phyloP scores from a whole-genome alignment of 129 eudicot species.

The Centaurea solstitialis region DNA sequence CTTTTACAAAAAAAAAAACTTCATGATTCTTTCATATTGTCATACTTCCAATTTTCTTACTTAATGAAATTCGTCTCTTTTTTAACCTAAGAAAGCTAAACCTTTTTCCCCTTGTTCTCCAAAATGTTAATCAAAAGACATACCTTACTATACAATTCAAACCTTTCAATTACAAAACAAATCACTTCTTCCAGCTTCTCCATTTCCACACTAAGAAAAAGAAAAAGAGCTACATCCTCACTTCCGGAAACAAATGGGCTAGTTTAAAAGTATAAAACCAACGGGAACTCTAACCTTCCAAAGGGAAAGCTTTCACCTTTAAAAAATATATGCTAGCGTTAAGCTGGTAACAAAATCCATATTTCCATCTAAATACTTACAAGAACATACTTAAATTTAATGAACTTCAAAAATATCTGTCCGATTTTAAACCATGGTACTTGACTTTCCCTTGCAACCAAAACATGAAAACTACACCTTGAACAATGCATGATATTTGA shows the following conservation, averaged over 20 bases:
- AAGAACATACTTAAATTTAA: neutral
- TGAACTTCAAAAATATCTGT: neutral
- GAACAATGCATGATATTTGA: neutral
- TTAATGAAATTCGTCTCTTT: slow-evolving; percentile 6
- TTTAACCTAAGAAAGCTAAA: slow-evolving; percentile 18
- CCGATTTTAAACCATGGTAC: neutral
- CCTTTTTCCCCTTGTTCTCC: neutral
- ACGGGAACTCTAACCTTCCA: neutral
- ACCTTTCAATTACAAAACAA: neutral
- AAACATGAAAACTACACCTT: neutral
- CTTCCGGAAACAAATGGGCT: neutral
- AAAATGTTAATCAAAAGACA: neutral
- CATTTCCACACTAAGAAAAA: slow-evolving; percentile 2
- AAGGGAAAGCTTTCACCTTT: neutral
- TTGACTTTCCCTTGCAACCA: neutral
- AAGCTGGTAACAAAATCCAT: neutral
- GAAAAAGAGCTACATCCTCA: neutral
- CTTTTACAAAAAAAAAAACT: neutral
- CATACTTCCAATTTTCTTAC: slow-evolving; percentile 3
- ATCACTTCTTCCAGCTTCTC: neutral
- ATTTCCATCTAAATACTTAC: neutral
- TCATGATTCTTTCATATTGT: neutral
- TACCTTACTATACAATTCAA: slow-evolving; percentile 11
- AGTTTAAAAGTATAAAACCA: neutral
- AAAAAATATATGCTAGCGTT: neutral